Evolutionary conservation across 2,329 filamentous ascomycete genomes (phyloP).

Genomic region (Passalora sequoiae): DNA sequence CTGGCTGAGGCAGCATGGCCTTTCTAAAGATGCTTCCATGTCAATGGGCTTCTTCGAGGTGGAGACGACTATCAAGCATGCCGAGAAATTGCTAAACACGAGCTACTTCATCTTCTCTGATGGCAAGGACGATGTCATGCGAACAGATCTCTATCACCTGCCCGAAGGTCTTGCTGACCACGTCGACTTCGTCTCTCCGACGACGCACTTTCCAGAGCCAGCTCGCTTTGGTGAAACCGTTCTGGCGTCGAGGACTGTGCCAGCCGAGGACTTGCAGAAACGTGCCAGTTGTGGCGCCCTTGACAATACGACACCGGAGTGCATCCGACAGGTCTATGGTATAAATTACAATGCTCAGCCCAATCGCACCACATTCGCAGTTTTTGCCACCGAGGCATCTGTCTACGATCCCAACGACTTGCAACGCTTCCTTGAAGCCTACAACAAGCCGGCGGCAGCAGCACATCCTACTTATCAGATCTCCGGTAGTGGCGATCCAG

Average conservation of each 20-base stretch:
- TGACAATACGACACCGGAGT: constrained; percentile 18
- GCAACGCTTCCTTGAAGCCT: constrained; percentile 18
- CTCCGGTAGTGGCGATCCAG: constrained; percentile 19
- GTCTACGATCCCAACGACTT: constrained; percentile 17
- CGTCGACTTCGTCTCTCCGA: constrained; percentile 23
- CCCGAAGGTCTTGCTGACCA: constrained; percentile 14
- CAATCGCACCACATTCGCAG: constrained; percentile 23
- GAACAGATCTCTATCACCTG: constrained; percentile 18
- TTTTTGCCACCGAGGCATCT: constrained; percentile 25
- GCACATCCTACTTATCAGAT: constrained; percentile 17
- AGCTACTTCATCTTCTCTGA: constrained; percentile 20
- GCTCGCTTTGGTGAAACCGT: not conserved
- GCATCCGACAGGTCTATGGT: constrained; percentile 22
- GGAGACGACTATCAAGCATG: constrained; percentile 17
- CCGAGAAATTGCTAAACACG: constrained; percentile 21
- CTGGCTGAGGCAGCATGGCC: constrained; percentile 17
- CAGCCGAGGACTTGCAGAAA: not conserved
- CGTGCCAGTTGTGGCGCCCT: constrained; percentile 14
- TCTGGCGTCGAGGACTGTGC: not conserved
- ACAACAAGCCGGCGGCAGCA: constrained; percentile 21
- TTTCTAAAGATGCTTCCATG: constrained; percentile 6
- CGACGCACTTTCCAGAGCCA: constrained; percentile 18
- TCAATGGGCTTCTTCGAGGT: constrained; percentile 19
- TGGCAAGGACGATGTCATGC: constrained; percentile 12
- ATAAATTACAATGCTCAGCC: constrained; percentile 23